These are phyloP conservation scores for Dipteronia dyeriana DNA, from an alignment of 345 rosid species.

Conservation along the genomic window DNA sequence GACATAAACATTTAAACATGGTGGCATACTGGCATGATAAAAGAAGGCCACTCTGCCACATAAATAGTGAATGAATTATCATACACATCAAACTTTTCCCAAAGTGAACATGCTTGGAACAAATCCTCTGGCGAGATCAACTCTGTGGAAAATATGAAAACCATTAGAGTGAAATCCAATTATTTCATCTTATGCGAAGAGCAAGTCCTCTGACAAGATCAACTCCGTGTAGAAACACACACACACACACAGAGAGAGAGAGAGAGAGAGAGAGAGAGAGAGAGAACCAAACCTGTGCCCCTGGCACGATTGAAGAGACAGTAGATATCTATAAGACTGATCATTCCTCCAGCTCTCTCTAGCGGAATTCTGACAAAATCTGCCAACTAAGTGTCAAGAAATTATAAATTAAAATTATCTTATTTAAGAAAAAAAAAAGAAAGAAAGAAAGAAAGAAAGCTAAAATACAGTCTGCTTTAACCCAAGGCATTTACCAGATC, in stretches of 20 bases:
- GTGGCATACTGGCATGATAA: constrained; percentile 9
- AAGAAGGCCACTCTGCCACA: background rate
- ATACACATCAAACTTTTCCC: constrained; percentile 97
- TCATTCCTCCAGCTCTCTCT: constrained; percentile 94
- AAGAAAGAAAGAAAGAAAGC: background rate
- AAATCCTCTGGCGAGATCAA: constrained; percentile 96
- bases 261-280: background rate
- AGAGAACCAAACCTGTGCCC: constrained; percentile 72
- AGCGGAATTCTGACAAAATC: constrained; percentile 90
- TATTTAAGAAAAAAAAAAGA: background rate
- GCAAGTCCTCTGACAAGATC: background rate
- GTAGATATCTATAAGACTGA: constrained; percentile 85
- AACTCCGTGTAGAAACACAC: background rate
- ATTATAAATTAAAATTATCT: constrained; percentile 22
- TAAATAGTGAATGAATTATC: constrained; percentile 15
- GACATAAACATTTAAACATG: background rate
- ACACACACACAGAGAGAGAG: background rate
- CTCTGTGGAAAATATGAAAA: constrained; percentile 42
- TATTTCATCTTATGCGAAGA: background rate
- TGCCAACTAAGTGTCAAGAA: constrained; percentile 61
- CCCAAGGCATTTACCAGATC: background rate
- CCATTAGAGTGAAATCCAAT: background rate
- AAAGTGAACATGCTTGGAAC: constrained; percentile 87
- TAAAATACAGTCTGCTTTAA: background rate
- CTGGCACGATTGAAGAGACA: constrained; percentile 97